phyloP scores from a whole-genome alignment of 495 filamentous ascomycete genomes.

The Podospora pseudocomata region DNA sequence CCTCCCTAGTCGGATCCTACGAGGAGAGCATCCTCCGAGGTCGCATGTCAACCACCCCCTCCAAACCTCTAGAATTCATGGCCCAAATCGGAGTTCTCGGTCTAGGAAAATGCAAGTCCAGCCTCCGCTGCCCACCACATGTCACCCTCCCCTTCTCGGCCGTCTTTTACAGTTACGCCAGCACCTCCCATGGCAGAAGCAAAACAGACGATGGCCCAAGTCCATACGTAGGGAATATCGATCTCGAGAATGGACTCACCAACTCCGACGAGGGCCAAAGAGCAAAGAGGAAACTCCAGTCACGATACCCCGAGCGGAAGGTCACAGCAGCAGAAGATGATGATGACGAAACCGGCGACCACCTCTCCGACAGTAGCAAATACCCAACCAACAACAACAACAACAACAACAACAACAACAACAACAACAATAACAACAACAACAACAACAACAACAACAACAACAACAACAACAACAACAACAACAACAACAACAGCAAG shows the following conservation, averaged over 20 bases:
- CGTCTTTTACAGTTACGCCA: constrained; percentile 90
- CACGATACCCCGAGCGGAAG: constrained; percentile 27
- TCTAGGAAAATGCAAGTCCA: constrained; percentile 82
- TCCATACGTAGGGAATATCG: constrained; percentile 92
- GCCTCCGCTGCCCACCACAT: constrained; percentile 82
- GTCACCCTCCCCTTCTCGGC: constrained; percentile 92
- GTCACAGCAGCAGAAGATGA: constrained; percentile 28
- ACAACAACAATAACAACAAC: neutral
- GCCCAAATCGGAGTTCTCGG: constrained; percentile 95
- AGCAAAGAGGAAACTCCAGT: constrained; percentile 46
- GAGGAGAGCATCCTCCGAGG: constrained; percentile 94
- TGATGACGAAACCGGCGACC: constrained; percentile 25
- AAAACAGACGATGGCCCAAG: constrained; percentile 78
- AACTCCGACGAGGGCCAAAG: constrained; percentile 45
- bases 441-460: no score
- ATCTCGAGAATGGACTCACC: constrained; percentile 74
- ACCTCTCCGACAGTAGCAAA: constrained; percentile 29
- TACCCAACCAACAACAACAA: constrained; percentile 37
- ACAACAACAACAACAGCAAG: constrained; percentile 37
- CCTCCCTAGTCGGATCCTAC: constrained; percentile 95
- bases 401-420: constrained; percentile 28
- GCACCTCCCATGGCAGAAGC: constrained; percentile 56
- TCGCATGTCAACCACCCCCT: constrained; percentile 95
- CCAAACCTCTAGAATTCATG: constrained; percentile 86
- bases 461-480: neutral